These are phyloP conservation scores for Naganishia sp. DNA, from an alignment of 1,284 basidiomycete species.

Conservation along the genomic window DNA sequence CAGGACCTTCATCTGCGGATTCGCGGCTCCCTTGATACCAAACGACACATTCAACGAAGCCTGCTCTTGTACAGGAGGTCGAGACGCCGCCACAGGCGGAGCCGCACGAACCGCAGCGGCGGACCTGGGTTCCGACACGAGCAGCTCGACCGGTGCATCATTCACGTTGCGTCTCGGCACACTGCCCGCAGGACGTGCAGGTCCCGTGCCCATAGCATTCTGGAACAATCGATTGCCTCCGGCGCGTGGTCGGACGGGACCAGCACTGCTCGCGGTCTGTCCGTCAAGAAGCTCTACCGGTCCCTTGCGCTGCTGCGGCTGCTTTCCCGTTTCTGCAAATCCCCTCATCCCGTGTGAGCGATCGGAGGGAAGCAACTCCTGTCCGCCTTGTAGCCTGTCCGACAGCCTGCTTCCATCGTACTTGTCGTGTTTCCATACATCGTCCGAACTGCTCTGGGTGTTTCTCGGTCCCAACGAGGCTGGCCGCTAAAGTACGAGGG, in stretches of 20 bases:
- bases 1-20: slow-evolving; percentile 64
- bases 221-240: slow-evolving; percentile 23
- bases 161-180: slow-evolving; percentile 24
- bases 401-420: slow-evolving; percentile 24
- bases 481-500: neutral
- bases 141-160: slow-evolving; percentile 18
- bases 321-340: slow-evolving; percentile 3
- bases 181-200: slow-evolving; percentile 10
- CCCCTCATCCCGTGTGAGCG: slow-evolving; percentile 25
- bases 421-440: slow-evolving; percentile 24
- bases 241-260: slow-evolving; percentile 9
- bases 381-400: slow-evolving; percentile 16
- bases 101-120: neutral
- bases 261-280: slow-evolving; percentile 3
- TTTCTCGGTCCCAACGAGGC: neutral
- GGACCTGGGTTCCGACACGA: slow-evolving; percentile 3
- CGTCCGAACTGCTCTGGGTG: neutral
- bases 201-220: slow-evolving; percentile 16
- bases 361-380: slow-evolving; percentile 14
- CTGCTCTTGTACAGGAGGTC: slow-evolving; percentile 7
- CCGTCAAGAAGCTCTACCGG: slow-evolving; percentile 25
- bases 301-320: slow-evolving; percentile 11
- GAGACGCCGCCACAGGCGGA: neutral
- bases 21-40: slow-evolving; percentile 26
- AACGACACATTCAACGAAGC: slow-evolving; percentile 5